Percentiles rank a stretch among this genome's conserved stretches.
Evolutionary conservation across 1,139 yeast species (phyloP).

Genomic region (Wickerhamiella infanticola): DNA sequence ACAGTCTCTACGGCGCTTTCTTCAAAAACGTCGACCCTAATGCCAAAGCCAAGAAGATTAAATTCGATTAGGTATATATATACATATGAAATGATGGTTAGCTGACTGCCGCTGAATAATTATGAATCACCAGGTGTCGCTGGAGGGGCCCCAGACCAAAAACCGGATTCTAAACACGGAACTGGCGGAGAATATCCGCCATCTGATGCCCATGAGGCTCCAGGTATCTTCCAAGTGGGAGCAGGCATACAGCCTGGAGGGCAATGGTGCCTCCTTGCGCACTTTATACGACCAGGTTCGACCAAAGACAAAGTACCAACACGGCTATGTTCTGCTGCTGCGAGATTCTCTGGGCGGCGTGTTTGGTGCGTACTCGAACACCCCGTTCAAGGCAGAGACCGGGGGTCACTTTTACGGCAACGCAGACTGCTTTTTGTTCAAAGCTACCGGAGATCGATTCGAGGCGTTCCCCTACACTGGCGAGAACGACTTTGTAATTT

Average conservation of each 20-base stretch:
- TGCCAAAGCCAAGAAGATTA: conserved; percentile 82
- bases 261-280: conserved; percentile 75
- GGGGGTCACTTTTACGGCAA: conserved; percentile 72
- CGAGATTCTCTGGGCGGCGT: conserved; percentile 45
- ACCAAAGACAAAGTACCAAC: conserved; percentile 18
- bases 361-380: conserved; percentile 80
- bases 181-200: conserved; percentile 60
- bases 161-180: conserved; percentile 41
- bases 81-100: no score
- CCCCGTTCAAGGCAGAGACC: conserved; percentile 52
- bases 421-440: conserved; percentile 93
- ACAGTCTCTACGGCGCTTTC: conserved; percentile 92
- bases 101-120: no score
- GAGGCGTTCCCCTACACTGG: conserved; percentile 86
- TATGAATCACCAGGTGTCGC: neutral
- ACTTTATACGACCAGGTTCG: conserved; percentile 41
- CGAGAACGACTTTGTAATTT: conserved; percentile 67
- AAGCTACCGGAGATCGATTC: conserved; percentile 31
- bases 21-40: conserved; percentile 80
- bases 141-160: neutral
- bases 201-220: conserved; percentile 57
- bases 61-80: conserved; percentile 31
- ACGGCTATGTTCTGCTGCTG: conserved; percentile 59
- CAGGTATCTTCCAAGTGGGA: conserved; percentile 70
- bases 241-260: conserved; percentile 67